Evolutionary conservation across 495 filamentous ascomycete species (phyloP).

Genomic region (Aspergillus avenaceus): DNA sequence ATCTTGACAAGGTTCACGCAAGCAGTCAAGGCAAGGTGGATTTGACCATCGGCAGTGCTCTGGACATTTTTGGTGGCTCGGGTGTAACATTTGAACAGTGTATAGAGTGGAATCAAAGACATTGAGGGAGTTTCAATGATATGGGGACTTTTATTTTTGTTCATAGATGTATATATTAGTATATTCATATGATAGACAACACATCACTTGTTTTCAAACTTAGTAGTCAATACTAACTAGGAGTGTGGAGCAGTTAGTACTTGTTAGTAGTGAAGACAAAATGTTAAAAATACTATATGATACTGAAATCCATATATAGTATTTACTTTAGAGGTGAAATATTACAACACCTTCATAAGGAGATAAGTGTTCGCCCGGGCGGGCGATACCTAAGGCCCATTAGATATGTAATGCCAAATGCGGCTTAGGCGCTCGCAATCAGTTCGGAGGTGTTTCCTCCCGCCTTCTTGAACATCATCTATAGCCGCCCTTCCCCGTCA

Average conservation of each 20-base stretch:
- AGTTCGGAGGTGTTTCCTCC: constrained; percentile 26
- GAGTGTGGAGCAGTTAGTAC: no score
- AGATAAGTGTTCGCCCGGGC: no score
- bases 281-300: no score
- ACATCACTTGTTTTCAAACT: no score
- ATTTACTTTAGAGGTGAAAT: no score
- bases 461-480: constrained; percentile 23
- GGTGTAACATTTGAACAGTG: constrained; percentile 85
- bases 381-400: no score
- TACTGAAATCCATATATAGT: no score
- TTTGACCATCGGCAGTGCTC: constrained; percentile 90
- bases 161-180: constrained; percentile 2
- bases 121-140: constrained; percentile 12
- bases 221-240: no score
- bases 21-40: constrained; percentile 81
- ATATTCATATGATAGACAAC: no score
- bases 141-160: background rate
- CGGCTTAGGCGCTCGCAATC: constrained; percentile 25
- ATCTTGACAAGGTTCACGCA: constrained; percentile 72
- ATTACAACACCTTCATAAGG: no score
- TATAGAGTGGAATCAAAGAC: constrained; percentile 71
- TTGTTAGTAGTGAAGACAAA: no score
- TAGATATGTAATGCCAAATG: constrained; percentile 28
- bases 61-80: constrained; percentile 91
- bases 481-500: background rate